A percentile compares a stretch with the other conserved stretches of the same genome.
Conservation (phyloP, 192 early-diverging fungal species). For the Spinellus fusiger region DNA sequence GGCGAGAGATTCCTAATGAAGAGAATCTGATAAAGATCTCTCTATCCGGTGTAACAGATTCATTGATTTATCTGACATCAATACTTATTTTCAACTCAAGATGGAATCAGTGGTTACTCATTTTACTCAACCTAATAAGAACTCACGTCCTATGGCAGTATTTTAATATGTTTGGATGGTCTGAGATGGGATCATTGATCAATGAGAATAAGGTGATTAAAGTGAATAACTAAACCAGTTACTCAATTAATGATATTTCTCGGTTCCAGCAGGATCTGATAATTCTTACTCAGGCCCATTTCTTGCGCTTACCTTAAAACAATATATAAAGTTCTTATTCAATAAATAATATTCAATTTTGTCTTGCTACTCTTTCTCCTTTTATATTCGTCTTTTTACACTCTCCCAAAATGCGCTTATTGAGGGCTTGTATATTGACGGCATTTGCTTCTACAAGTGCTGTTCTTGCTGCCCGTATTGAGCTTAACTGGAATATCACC, state of each 20-base stretch:
- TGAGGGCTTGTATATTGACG: conserved; percentile 10
- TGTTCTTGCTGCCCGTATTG: conserved; percentile 45
- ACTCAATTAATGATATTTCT: not conserved
- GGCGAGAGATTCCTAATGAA: not conserved
- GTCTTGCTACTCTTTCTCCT: conserved; percentile 19
- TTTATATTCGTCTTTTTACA: conserved; percentile 10
- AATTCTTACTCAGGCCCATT: not conserved
- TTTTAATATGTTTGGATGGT: too few species aligned
- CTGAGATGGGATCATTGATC: too few species aligned
- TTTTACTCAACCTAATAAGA: too few species aligned
- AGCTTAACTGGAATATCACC: conserved; percentile 62
- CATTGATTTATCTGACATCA: too few species aligned
- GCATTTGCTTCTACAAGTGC: conserved; percentile 25
- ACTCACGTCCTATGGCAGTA: too few species aligned
- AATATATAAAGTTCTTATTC: not conserved
- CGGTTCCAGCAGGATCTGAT: not conserved
- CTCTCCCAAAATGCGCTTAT: conserved; percentile 1
- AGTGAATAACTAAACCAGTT: not conserved
- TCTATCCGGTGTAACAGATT: not conserved
- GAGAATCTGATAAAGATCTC: not conserved
- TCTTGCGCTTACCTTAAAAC: not conserved
- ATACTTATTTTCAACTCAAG: too few species aligned
- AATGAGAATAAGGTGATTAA: too few species aligned
- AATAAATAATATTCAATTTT: conserved; percentile 1
- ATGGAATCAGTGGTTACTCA: too few species aligned